Evolutionary conservation across 2,329 filamentous ascomycete genomes (phyloP).

Genomic region (Massarina eburnea): DNA sequence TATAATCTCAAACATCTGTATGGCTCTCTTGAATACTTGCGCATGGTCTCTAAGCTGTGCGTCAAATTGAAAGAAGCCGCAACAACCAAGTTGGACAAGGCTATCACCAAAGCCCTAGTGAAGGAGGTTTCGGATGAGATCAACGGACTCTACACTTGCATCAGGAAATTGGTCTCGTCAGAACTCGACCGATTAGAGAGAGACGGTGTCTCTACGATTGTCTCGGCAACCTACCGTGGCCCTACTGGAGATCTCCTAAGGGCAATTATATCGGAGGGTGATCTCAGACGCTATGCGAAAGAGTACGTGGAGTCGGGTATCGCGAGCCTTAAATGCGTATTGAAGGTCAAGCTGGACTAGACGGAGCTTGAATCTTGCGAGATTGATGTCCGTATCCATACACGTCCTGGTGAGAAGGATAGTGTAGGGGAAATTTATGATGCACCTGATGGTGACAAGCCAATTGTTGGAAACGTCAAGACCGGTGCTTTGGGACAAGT

Average conservation of each 20-base stretch:
- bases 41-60: conserved; percentile 15
- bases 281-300: conserved; percentile 26
- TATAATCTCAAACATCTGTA: conserved; percentile 25
- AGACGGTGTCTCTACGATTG: conserved; percentile 27
- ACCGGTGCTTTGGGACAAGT: too few species aligned
- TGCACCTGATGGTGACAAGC: too few species aligned
- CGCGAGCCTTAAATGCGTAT: conserved; percentile 33
- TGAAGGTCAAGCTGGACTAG: conserved; percentile 39
- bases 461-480: too few species aligned
- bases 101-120: conserved; percentile 18
- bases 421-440: too few species aligned
- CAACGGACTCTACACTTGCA: background rate
- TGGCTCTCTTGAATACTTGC: conserved; percentile 23
- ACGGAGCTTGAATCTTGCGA: background rate
- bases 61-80: conserved; percentile 20
- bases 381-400: too few species aligned
- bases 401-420: too few species aligned
- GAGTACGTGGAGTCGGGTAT: conserved; percentile 36
- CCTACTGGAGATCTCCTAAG: conserved; percentile 24
- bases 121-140: conserved; percentile 1
- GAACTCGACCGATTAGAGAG: conserved; percentile 24
- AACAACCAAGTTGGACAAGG: conserved; percentile 13
- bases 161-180: conserved; percentile 9
- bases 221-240: conserved; percentile 22
- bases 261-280: conserved; percentile 21